Conservation (phyloP, 805 yeast species). For the Wickerhamomyces mucosus region DNA sequence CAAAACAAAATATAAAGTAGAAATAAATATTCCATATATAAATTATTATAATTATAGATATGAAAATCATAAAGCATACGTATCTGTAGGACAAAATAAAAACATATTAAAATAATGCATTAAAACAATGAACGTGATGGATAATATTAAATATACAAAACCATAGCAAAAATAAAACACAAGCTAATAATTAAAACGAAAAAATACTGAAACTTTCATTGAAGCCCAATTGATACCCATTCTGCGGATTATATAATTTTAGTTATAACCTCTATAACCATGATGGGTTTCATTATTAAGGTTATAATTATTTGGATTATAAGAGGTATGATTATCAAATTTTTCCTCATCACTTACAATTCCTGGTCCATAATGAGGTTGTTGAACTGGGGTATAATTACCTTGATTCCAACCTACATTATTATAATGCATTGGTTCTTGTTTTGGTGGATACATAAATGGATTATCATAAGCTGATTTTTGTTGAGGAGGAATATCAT, state of each 20-base stretch:
- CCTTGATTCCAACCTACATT: conserved; percentile 2
- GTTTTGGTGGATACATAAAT: conserved; percentile 13
- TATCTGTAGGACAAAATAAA: not conserved
- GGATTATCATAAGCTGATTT: conserved; percentile 12
- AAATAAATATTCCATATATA: not conserved
- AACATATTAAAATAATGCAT: not conserved
- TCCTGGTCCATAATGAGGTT: conserved; percentile 12
- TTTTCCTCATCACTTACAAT: conserved; percentile 9
- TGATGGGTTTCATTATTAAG: too few species aligned
- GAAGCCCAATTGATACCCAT: too few species aligned
- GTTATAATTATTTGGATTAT: too few species aligned
- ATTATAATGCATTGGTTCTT: conserved; percentile 4
- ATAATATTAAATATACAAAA: too few species aligned
- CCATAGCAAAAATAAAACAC: too few species aligned
- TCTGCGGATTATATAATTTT: too few species aligned
- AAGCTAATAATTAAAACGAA: too few species aligned
- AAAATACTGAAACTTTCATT: too few species aligned
- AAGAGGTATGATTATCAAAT: not conserved
- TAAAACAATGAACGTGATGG: too few species aligned
- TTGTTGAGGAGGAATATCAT: conserved; percentile 5
- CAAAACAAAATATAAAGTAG: conserved; percentile 2
- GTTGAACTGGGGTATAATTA: conserved; percentile 2
- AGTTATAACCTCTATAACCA: too few species aligned
- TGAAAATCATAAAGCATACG: conserved; percentile 1
- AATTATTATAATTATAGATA: not conserved